A percentile compares a stretch with the other conserved stretches of the same genome.
Evolutionary conservation across 2,329 filamentous ascomycete species (phyloP).

Genomic region (Aspergillus pseudoglaucus): DNA sequence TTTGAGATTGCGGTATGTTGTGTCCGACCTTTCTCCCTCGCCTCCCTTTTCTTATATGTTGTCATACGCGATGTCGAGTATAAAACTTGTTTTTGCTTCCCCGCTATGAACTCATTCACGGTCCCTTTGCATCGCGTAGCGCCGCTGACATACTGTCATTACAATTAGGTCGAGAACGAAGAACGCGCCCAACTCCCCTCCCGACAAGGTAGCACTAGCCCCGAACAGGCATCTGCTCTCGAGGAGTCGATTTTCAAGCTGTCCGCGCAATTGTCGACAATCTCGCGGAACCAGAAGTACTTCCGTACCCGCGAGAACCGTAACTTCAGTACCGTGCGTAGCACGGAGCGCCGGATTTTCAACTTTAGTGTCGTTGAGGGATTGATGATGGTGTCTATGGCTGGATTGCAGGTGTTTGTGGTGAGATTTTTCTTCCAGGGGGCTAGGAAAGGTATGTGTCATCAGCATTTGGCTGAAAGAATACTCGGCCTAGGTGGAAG

Average conservation of each 20-base stretch:
- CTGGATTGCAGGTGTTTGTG: constrained; percentile 90
- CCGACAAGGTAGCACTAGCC: constrained; percentile 70
- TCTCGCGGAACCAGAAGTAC: constrained; percentile 97
- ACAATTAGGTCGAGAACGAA: constrained; percentile 78
- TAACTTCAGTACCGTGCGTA: constrained; percentile 96
- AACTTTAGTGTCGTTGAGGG: constrained; percentile 96
- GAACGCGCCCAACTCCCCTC: constrained; percentile 72
- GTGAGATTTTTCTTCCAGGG: constrained; percentile 99
- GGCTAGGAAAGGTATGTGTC: constrained; percentile 55
- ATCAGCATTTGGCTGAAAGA: not conserved
- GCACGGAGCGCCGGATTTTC: constrained; percentile 91
- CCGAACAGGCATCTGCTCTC: constrained; percentile 80
- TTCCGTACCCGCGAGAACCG: constrained; percentile 98
- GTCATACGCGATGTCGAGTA: no score
- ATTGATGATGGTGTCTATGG: constrained; percentile 88
- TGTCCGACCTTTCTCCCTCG: not conserved
- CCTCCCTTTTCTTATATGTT: no score
- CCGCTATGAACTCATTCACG: not conserved
- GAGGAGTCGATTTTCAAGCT: constrained; percentile 96
- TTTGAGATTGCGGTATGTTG: constrained; percentile 83
- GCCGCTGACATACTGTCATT: not conserved
- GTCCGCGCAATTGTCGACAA: constrained; percentile 84
- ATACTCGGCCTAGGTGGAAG: not conserved
- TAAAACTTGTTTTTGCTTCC: not conserved
- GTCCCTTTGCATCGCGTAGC: no score